A percentile compares a stretch with the other conserved stretches of the same genome.
Conservation (phyloP, 192 early-diverging fungal species). For the Oehlia diaphana region DNA sequence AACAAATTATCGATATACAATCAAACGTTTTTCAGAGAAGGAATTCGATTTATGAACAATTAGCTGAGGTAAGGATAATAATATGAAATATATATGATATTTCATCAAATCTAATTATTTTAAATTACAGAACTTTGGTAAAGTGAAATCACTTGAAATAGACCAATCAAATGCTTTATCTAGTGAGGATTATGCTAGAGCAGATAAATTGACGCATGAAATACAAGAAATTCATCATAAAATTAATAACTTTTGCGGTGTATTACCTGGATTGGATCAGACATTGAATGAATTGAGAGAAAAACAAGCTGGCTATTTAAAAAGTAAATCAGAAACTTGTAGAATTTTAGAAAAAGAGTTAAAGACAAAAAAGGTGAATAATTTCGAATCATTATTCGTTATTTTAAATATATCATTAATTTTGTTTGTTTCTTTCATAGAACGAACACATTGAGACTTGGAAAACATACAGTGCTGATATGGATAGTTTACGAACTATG, state of each 20-base stretch:
- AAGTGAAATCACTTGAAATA: constrained; percentile 14
- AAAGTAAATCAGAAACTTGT: not conserved
- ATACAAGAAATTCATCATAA: constrained; percentile 11
- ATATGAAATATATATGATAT: not conserved
- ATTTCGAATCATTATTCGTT: not conserved
- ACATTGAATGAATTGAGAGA: constrained; percentile 18
- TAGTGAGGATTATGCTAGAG: constrained; percentile 15
- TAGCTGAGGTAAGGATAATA: not conserved
- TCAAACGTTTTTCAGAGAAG: constrained; percentile 1
- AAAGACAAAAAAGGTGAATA: not conserved
- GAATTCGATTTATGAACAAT: constrained; percentile 20
- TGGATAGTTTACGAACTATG: constrained; percentile 4
- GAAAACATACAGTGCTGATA: not conserved
- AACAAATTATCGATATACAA: constrained; percentile 10
- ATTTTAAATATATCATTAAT: not conserved
- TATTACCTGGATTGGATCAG: constrained; percentile 2
- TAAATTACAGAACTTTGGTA: constrained; percentile 8
- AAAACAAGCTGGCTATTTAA: constrained; percentile 15
- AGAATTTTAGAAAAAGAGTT: constrained; percentile 12
- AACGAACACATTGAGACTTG: not conserved
- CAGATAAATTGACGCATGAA: constrained; percentile 12
- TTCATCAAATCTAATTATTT: not conserved
- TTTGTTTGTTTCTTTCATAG: not conserved
- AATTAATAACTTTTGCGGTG: constrained; percentile 7
- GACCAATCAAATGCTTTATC: constrained; percentile 1